A percentile compares a stretch with the other conserved stretches of the same genome.
These are phyloP conservation scores for Helicostylum pulchrum DNA, from an alignment of 192 early-diverging fungal species.

Conservation along the genomic window DNA sequence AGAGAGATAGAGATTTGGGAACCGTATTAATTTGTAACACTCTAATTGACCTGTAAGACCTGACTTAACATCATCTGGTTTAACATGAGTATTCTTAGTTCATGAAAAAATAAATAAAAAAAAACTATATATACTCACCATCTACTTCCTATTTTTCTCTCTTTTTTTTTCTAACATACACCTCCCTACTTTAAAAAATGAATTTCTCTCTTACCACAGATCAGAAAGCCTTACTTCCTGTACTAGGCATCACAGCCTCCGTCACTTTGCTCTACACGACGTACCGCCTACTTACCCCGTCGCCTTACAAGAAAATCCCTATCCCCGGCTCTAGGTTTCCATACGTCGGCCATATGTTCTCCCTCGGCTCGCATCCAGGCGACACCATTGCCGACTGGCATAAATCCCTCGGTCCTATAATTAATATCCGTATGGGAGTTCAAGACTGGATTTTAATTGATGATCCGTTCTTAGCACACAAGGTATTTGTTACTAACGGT, in stretches of 20 bases:
- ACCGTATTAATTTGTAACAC: no score
- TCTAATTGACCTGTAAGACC: no score
- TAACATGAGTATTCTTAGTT: no score
- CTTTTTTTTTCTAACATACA: no score
- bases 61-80: no score
- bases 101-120: no score
- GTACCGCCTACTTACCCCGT: background rate
- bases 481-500: background rate
- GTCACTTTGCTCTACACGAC: background rate
- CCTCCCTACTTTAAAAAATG: no score
- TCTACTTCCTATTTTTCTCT: no score
- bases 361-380: background rate
- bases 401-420: background rate
- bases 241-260: background rate
- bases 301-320: background rate
- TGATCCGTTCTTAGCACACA: background rate
- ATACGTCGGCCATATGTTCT: background rate
- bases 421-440: background rate
- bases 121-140: no score
- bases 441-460: background rate
- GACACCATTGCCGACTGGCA: background rate
- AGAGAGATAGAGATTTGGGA: no score
- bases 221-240: no score
- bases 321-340: background rate
- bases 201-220: no score